Evolutionary conservation across 305 asterid species (phyloP), one percentile per base, ranked within the genome.

Genomic region (Andrographis paniculata): DNA sequence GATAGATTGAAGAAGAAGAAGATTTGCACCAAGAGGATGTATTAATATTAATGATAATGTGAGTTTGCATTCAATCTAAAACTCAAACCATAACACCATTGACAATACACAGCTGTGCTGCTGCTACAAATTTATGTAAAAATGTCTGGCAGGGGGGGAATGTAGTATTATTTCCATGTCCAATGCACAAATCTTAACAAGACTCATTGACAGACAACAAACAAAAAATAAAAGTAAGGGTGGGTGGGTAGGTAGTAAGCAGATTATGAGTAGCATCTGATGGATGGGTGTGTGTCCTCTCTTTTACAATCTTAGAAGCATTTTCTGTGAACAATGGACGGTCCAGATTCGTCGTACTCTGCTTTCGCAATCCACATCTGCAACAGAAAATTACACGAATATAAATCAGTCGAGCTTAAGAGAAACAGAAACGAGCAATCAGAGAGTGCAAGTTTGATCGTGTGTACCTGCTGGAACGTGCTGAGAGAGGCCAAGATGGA

Each of bases 361-460:
- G 79, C 78, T 58, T 80, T 80, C 17, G 85, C 78, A 42, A 80
- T 71, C 85, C 89, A 81, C 93, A 82, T 82, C 94, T 82, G 68
- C 76, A 69, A 33, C 52, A n/a, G 15, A 33, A 10, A 30, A 42
- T 42, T 58, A 43, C 7, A 40, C 14, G 19, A 14, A 52, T 39
- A 10, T n/a, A 20, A 53, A 28, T 48, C 46, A 41, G 36, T 45
- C 77, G 76, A 17, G 88, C 94, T 27, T 82, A 86, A 3, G 88
- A 88, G 13, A 82, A 80, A 17, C 85, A 82, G 14, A 78, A 81
- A 37, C 93, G 84, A 60, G 78, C 87, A 14, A 78, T 78, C 68
- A 81, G 78, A 14, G 93, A 87, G 15, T 75, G 87, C 94, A 35
- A 9, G 7, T 12, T 28, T 28, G 33, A 1, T 28, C 1, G 7